Evolutionary conservation across 2,329 filamentous ascomycete species (phyloP), one percentile per base, ranked within the genome.

Genomic region (Talaromyces sp.): DNA sequence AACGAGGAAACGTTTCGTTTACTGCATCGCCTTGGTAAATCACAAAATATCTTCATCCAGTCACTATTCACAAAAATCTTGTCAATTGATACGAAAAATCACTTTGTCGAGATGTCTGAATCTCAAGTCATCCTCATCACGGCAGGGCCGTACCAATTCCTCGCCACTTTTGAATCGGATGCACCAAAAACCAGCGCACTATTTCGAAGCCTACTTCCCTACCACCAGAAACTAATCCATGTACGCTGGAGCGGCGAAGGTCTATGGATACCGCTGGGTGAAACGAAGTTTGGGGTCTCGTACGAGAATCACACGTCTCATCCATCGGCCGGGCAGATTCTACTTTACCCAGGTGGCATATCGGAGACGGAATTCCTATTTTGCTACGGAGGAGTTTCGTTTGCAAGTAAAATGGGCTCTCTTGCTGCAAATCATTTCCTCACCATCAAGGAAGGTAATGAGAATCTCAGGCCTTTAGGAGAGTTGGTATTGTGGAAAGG

Each of bases 181-280:
- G 68, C 68, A 6, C 68, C 67, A 12, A 67, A 67, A 57, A 70
- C 69, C 2, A 64, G 66, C 21, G 58, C 64, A 8, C 50, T 67
- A 18, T 70, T 70, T 57, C 66, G 62, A 23, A 52, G 37, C 1
- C 64, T 70, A 7, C 66, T 70, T 16, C 69, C 69, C 21, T 70
- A 70, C 33, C 55, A 21, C 9, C 68, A 70, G 50, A 69, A 69
- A 35, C 33, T 70, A 8, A 70, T 70, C 46, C 69, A 70, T 58
- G 68, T 68, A 5, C 69, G 69, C 57, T 70, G 69, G 69, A 67
- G 65, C 28, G 69, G 69, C 8, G 68, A 70, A 62, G 68, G 61
- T 1, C 50, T 70, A 59, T 70, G 69, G 69, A 70, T 70, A 50
- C 67, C 69, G 5, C 58, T 70, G 8, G 69, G 69, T 11, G 67